These are phyloP conservation scores for Cladophialophora psammophila DNA, from an alignment of 2,329 filamentous ascomycete species.

Conservation along the genomic window DNA sequence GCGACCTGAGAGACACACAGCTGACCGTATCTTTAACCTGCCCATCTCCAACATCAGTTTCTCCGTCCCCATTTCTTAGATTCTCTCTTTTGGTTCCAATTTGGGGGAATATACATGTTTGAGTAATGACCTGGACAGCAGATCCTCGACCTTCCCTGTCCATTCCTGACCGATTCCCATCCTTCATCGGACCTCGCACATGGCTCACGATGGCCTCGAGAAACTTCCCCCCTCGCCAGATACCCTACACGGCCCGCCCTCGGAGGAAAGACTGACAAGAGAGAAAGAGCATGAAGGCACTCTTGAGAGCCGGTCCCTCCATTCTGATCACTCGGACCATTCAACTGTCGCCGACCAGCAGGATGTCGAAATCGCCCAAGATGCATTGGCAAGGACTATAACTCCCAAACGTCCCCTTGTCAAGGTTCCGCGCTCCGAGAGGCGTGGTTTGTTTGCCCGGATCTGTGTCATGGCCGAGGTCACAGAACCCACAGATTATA, in stretches of 20 bases:
- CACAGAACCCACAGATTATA: conserved; percentile 76
- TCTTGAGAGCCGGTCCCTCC: conserved; percentile 23
- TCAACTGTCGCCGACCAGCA: conserved; percentile 30
- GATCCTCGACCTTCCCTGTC: conserved; percentile 9
- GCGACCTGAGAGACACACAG: conserved; percentile 7
- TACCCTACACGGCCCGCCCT: conserved; percentile 12
- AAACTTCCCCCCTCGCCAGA: conserved; percentile 22
- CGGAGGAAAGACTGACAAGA: conserved; percentile 9
- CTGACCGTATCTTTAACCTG: conserved; percentile 23
- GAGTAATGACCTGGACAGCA: conserved; percentile 30
- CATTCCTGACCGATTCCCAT: background rate
- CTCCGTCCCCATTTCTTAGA: conserved; percentile 10
- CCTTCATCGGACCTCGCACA: conserved; percentile 4
- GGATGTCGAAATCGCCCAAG: conserved; percentile 32
- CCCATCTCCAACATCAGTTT: conserved; percentile 1
- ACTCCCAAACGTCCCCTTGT: conserved; percentile 50
- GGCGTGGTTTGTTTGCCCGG: conserved; percentile 75
- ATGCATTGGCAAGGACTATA: conserved; percentile 39
- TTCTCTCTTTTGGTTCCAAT: background rate
- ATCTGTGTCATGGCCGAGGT: conserved; percentile 80
- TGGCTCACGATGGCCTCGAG: conserved; percentile 26
- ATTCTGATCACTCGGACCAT: conserved; percentile 21
- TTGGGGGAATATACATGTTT: conserved; percentile 3
- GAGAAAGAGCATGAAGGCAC: conserved; percentile 18
- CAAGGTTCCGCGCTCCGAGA: conserved; percentile 60